phyloP scores from a whole-genome alignment of 495 filamentous ascomycete species.

The Hypoxylon subgilvum region DNA sequence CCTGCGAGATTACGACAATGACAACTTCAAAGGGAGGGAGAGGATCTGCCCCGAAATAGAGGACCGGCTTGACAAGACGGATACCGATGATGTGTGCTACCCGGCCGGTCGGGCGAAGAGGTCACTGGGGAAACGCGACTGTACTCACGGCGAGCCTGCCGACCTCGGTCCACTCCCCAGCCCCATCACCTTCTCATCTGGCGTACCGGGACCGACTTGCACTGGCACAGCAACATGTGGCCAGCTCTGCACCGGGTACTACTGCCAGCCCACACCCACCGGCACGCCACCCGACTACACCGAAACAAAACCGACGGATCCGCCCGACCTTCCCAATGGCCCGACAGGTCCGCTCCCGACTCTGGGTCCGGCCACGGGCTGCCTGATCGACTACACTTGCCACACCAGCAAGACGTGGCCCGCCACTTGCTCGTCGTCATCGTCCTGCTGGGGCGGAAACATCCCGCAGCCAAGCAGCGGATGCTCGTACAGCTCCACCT shows the following conservation, averaged over 20 bases:
- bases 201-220: not conserved
- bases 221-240: constrained; percentile 18
- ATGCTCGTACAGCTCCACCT: not conserved
- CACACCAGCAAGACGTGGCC: not conserved
- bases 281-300: not conserved
- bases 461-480: not conserved
- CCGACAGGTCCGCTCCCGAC: not conserved
- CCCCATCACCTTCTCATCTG: no score
- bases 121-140: no score
- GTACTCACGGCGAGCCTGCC: no score
- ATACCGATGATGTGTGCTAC: not conserved
- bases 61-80: no score
- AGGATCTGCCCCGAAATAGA: no score
- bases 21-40: not conserved
- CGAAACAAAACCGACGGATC: not conserved
- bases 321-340: not conserved
- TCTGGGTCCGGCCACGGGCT: not conserved
- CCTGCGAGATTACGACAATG: not conserved
- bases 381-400: not conserved
- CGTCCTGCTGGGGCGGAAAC: not conserved
- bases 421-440: not conserved
- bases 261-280: constrained; percentile 9
- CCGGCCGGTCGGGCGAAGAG: not conserved
- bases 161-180: no score
- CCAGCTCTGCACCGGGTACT: constrained; percentile 24